Percentiles rank a stretch among this genome's conserved stretches.
Evolutionary conservation across 805 yeast species (phyloP).

Genomic region (Saccharomycopsis guyanensis): DNA sequence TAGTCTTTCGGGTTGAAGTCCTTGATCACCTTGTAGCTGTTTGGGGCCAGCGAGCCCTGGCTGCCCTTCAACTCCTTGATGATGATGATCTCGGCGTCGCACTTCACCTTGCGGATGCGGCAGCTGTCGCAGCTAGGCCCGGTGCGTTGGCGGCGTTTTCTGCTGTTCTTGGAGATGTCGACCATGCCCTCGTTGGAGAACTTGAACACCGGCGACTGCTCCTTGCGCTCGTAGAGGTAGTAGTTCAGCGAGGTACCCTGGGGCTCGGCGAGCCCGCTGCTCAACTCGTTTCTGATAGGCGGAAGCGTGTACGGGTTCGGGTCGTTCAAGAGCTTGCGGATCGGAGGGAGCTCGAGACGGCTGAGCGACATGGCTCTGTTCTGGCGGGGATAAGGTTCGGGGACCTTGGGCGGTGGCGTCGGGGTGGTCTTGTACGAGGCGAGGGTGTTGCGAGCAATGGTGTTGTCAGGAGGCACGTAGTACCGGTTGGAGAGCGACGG

Average conservation of each 20-base stretch:
- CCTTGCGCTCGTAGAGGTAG: background rate
- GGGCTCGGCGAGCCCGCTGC: background rate
- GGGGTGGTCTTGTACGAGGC: conserved; percentile 6
- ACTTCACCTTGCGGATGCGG: conserved; percentile 60
- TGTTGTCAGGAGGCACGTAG: background rate
- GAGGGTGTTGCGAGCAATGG: background rate
- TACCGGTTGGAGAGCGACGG: background rate
- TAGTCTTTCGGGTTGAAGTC: conserved; percentile 13
- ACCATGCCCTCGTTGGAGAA: background rate
- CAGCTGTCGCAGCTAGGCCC: conserved; percentile 76
- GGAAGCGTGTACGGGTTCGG: background rate
- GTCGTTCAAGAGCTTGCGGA: background rate
- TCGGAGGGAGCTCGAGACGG: conserved; percentile 6
- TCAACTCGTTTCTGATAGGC: background rate
- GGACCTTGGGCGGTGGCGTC: background rate
- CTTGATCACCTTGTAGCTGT: conserved; percentile 5
- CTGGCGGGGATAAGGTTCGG: conserved; percentile 2
- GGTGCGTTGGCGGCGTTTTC: conserved; percentile 45
- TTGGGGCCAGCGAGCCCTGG: conserved; percentile 14
- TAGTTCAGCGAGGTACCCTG: background rate
- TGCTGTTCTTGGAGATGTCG: background rate
- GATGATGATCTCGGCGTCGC: conserved; percentile 49
- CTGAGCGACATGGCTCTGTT: conserved; percentile 3
- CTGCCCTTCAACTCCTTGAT: conserved; percentile 8
- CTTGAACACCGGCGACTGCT: background rate